Evolutionary conservation across 2,329 filamentous ascomycete genomes (phyloP), one percentile per base, ranked within the genome.

Genomic region (Botrytis galanthina): DNA sequence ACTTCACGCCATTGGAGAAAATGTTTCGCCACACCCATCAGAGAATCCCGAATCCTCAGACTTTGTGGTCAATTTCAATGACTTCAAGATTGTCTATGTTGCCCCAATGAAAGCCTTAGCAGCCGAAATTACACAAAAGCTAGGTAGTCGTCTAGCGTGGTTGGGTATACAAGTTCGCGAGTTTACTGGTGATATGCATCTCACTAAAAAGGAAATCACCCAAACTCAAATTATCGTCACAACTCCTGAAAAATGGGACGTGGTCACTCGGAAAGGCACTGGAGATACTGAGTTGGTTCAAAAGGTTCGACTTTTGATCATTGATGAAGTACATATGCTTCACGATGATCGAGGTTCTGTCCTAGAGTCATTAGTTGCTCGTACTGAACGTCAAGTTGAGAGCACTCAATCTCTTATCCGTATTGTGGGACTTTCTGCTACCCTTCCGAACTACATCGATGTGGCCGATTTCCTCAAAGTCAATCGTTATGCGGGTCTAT

Each of bases 251-350:
- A 99, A 99, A 83, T 99, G 97, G 97, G 96, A 99, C 81, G 96
- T 99, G 0, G 93, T 99, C 8, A 99, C 96, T 4, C 89, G 96
- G 75, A 99, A 98, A 83, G 97, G 95, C 73, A 98, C 95, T 1
- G 96, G 97, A 26, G 96, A 99, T 81, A 98, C 96, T 0, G 96
- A 98, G 81, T 88, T 99, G 4, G 97, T 99, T 22, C 96, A 99
- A 79, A 99, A 99, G 81, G 96, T 99, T 37, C 90, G 95, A 18
- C 86, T 99, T 2, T 87, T 99, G 74, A 98, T 99, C 79, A 98
- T 99, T 75, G 96, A 99, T 82, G 96, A 99, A 84, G 96, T 99
- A 1, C 96, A 99, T 81, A 99, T 99, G 97, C 91, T 99, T 79
- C 97, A 99, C 80, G 96, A 99, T 81, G 96, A 98, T 82, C 91